These are phyloP conservation scores for Apiotrichum gracile DNA, from an alignment of 1,284 basidiomycete genomes.

Conservation along the genomic window DNA sequence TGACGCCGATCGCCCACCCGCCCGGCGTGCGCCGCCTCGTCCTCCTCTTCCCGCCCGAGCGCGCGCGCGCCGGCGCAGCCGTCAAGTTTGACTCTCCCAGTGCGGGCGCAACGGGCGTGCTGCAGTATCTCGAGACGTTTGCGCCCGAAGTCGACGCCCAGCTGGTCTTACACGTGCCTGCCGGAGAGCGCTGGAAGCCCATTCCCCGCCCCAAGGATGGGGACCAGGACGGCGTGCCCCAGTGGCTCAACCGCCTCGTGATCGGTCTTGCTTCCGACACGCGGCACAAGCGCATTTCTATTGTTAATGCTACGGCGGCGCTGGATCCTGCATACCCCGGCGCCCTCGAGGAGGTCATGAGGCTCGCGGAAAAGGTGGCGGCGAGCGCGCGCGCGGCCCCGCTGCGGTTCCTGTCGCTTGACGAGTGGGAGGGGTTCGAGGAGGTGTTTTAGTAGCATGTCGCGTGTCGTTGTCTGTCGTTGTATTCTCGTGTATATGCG, in stretches of 20 bases:
- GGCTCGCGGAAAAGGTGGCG: no score
- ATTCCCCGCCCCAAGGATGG: conserved; percentile 1
- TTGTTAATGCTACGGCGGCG: background rate
- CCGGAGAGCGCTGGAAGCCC: background rate
- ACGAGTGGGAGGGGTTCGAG: background rate
- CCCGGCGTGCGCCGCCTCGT: background rate
- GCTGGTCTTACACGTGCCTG: background rate
- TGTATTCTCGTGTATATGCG: no score
- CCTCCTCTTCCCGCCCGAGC: conserved; percentile 3
- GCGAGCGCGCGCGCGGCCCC: no score
- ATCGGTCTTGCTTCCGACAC: background rate
- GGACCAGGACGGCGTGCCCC: background rate
- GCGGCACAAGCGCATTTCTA: background rate
- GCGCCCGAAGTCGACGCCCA: no score
- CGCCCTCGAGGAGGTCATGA: background rate
- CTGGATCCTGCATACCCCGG: background rate
- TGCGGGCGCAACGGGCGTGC: background rate
- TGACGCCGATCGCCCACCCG: background rate
- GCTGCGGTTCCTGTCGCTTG: background rate
- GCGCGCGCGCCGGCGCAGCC: conserved; percentile 9
- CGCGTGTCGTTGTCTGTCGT: no score
- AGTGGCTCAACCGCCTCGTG: background rate
- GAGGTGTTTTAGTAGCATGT: background rate
- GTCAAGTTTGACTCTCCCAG: conserved; percentile 8
- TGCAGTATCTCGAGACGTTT: background rate